These are phyloP conservation scores for Pichia inconspicua DNA, from an alignment of 1,139 yeast species.

Conservation along the genomic window DNA sequence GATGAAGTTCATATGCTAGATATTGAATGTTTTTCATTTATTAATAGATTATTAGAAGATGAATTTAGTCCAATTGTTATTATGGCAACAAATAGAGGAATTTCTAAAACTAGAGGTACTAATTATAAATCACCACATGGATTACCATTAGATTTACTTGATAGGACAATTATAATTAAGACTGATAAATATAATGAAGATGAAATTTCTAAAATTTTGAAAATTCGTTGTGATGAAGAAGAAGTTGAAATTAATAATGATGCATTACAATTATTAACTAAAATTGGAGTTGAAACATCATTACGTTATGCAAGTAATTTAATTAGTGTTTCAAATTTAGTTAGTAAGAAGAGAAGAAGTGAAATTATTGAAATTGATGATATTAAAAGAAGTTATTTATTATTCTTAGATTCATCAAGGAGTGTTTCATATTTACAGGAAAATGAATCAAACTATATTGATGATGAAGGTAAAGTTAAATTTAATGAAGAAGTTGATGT, in stretches of 20 bases:
- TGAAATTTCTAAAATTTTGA: slow-evolving; percentile 77
- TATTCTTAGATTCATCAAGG: slow-evolving; percentile 83
- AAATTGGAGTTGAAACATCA: slow-evolving; percentile 88
- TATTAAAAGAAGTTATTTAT: slow-evolving; percentile 76
- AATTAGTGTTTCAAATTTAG: slow-evolving; percentile 80
- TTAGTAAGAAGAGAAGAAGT: slow-evolving; percentile 74
- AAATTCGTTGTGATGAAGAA: slow-evolving; percentile 93
- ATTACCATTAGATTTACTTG: slow-evolving; percentile 86
- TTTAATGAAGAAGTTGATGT: neutral
- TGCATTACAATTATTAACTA: slow-evolving; percentile 83
- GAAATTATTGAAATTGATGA: slow-evolving; percentile 68
- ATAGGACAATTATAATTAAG: slow-evolving; percentile 87
- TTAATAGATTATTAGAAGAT: slow-evolving; percentile 94
- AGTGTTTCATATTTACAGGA: slow-evolving; percentile 76
- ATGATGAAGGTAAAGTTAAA: slow-evolving; percentile 56
- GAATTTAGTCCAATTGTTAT: slow-evolving; percentile 95
- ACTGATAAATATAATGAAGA: slow-evolving; percentile 70
- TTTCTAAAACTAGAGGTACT: slow-evolving; percentile 88
- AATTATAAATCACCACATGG: slow-evolving; percentile 95
- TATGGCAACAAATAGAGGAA: slow-evolving; percentile 97
- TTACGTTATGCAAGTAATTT: slow-evolving; percentile 89
- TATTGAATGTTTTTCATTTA: slow-evolving; percentile 91
- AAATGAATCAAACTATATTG: slow-evolving; percentile 59
- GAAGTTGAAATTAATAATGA: slow-evolving; percentile 81
- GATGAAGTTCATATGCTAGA: slow-evolving; percentile 99